A percentile compares a stretch with the other conserved stretches of the same genome.
Evolutionary conservation across 1,284 basidiomycete genomes (phyloP).

Genomic region (Xerocomus amazonicus): DNA sequence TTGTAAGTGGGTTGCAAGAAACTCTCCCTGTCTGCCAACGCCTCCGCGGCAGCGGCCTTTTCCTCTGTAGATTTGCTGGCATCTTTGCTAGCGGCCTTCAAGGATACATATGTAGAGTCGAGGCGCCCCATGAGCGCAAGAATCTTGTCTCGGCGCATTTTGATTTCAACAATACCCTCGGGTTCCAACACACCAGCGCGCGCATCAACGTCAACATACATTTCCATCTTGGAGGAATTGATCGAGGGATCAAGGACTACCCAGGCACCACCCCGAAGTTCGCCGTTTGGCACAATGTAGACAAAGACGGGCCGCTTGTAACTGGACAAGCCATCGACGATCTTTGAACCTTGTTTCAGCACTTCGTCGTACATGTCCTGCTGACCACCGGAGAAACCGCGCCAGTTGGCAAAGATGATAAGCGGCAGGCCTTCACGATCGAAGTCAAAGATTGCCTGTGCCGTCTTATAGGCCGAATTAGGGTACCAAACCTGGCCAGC

Average conservation of each 20-base stretch:
- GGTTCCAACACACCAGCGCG: constrained; percentile 98
- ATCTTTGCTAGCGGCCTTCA: constrained; percentile 82
- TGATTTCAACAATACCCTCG: constrained; percentile 95
- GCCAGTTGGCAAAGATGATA: constrained; percentile 99
- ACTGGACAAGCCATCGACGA: constrained; percentile 95
- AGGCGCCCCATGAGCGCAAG: constrained; percentile 91
- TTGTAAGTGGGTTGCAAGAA: constrained; percentile 88
- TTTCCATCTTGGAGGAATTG: constrained; percentile 97
- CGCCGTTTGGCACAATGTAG: constrained; percentile 98
- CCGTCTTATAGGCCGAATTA: constrained; percentile 99
- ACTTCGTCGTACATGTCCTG: constrained; percentile 98
- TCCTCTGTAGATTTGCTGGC: constrained; percentile 68
- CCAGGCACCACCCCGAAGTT: constrained; percentile 99
- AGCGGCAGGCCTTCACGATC: constrained; percentile 95
- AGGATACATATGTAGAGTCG: constrained; percentile 77
- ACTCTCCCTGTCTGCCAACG: constrained; percentile 77
- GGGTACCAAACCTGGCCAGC: constrained; percentile 99
- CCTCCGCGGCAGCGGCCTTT: constrained; percentile 63
- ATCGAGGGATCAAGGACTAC: constrained; percentile 98
- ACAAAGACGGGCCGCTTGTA: constrained; percentile 99
- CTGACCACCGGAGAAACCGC: constrained; percentile 99
- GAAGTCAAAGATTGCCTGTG: constrained; percentile 98
- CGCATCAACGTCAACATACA: constrained; percentile 96
- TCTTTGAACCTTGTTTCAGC: constrained; percentile 93
- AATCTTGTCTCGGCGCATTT: constrained; percentile 90